phyloP scores from a whole-genome alignment of 2,329 filamentous ascomycete genomes.

The Aspergillus sp. region DNA sequence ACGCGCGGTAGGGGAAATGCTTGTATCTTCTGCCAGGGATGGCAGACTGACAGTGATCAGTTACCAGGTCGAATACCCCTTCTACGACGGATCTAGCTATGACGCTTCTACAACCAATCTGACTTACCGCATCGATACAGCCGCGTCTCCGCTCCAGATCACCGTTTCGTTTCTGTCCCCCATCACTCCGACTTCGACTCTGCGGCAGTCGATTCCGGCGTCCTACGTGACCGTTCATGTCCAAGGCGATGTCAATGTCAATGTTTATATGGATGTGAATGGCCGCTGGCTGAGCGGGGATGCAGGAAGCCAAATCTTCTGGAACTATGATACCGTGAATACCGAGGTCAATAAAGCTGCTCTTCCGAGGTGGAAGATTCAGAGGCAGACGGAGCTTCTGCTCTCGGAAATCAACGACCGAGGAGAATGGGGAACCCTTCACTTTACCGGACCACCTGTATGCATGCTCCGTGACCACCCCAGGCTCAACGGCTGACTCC shows the following conservation, averaged over 20 bases:
- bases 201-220: slow-evolving; percentile 73
- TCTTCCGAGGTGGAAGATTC: slow-evolving; percentile 37
- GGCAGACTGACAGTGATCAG: slow-evolving; percentile 21
- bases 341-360: slow-evolving; percentile 28
- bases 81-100: slow-evolving; percentile 53
- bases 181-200: slow-evolving; percentile 69
- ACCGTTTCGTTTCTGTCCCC: slow-evolving; percentile 62
- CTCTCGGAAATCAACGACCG: slow-evolving; percentile 66
- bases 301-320: slow-evolving; percentile 57
- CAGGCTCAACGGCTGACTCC: slow-evolving; percentile 7
- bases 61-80: slow-evolving; percentile 50
- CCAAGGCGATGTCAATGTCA: slow-evolving; percentile 55
- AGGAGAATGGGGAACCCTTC: slow-evolving; percentile 73
- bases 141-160: slow-evolving; percentile 41
- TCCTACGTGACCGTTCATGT: slow-evolving; percentile 66
- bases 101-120: slow-evolving; percentile 63
- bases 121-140: slow-evolving; percentile 50
- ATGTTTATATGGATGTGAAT: slow-evolving; percentile 58
- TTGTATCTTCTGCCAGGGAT: no score
- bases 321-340: slow-evolving; percentile 49
- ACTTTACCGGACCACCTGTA: slow-evolving; percentile 61
- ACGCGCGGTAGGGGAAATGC: slow-evolving; percentile 30
- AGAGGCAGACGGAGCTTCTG: slow-evolving; percentile 48
- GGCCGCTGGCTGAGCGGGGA: slow-evolving; percentile 77
- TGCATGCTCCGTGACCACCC: slow-evolving; percentile 6